Evolutionary conservation across 2,329 filamentous ascomycete species (phyloP), one percentile per base, ranked within the genome.

Genomic region (Aureobasidium sp.): DNA sequence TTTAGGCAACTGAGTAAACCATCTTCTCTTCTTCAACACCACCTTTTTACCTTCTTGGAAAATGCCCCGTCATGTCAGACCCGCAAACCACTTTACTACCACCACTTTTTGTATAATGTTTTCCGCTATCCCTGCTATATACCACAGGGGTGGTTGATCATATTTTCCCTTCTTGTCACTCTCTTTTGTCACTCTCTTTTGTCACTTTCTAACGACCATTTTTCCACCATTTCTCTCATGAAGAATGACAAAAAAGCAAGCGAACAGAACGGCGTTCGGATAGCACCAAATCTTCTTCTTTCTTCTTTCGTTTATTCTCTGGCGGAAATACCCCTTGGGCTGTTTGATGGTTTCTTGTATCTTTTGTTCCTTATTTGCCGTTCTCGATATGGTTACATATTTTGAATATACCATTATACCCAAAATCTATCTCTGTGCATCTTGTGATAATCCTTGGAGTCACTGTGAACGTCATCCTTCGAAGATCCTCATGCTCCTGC

Each of bases 81-180:
- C 16, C 6, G 11, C 30, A 32, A 32, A 21, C 13, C 13, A 21
- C 10, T 27, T 34, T 30, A 3, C 14, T 36, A 21, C 21, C 21
- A 21, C 11, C 29, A 16, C 39, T 32, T 41, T 59, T 21, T 59
- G 55, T 49, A 49, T 59, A 59, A 59, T 59, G 55, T 59, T 36
- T 59, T 59, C 44, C 30, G 49, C 36, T 16, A 13, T 14, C 10
- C 13, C 36, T 39, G 14, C 3, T 25, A 6, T 11, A 37, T 1
- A 37, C 21, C 29, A 7, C 21, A 59, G 44, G 14, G 27, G 34
- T 11, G 3, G 29, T 59, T 32, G 42, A 59, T 41, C 11, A 59
- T 48, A 21, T 34, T 4, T 11, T 14, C 10, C 34, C 1, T n/a
- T 16, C 36, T 14, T 25, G 47, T 45, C 16, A 14, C 11, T 32